Conservation (phyloP, 148 eudicot species). For the Silene uniflora region DNA sequence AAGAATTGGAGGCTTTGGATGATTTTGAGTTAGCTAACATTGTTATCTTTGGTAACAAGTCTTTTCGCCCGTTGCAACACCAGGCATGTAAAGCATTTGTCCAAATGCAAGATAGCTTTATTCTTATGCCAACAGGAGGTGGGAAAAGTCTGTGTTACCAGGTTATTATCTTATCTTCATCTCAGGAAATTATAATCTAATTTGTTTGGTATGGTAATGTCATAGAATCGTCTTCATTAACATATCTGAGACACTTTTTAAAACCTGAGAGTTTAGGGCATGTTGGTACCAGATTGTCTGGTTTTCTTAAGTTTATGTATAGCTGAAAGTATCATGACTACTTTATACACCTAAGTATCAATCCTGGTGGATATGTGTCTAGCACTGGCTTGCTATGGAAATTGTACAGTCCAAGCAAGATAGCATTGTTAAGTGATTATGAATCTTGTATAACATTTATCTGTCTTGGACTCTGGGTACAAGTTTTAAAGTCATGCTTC, state of each 20-base stretch:
- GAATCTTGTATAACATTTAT: neutral
- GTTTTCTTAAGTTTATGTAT: neutral
- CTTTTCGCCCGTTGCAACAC: conserved; percentile 89
- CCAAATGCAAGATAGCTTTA: conserved; percentile 65
- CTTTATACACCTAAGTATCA: neutral
- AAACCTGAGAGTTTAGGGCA: neutral
- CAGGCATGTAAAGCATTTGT: conserved; percentile 79
- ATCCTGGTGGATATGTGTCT: neutral
- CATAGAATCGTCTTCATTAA: neutral
- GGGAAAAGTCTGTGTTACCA: conserved; percentile 98
- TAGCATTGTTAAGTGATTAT: neutral
- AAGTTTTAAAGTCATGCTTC: neutral
- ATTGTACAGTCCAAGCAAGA: neutral
- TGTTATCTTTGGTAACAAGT: conserved; percentile 79
- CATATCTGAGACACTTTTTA: neutral
- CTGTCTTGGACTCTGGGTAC: neutral
- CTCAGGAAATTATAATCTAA: neutral
- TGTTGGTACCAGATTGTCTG: neutral
- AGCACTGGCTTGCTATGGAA: neutral
- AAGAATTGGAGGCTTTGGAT: conserved; percentile 74
- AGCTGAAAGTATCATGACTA: neutral
- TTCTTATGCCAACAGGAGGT: conserved; percentile 99
- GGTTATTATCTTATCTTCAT: conserved; percentile 33
- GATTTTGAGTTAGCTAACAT: conserved; percentile 92
- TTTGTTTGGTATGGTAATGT: neutral